These are phyloP conservation scores for Paracorniculantispora psalliotae DNA, from an alignment of 2,329 filamentous ascomycete species.

Conservation along the genomic window DNA sequence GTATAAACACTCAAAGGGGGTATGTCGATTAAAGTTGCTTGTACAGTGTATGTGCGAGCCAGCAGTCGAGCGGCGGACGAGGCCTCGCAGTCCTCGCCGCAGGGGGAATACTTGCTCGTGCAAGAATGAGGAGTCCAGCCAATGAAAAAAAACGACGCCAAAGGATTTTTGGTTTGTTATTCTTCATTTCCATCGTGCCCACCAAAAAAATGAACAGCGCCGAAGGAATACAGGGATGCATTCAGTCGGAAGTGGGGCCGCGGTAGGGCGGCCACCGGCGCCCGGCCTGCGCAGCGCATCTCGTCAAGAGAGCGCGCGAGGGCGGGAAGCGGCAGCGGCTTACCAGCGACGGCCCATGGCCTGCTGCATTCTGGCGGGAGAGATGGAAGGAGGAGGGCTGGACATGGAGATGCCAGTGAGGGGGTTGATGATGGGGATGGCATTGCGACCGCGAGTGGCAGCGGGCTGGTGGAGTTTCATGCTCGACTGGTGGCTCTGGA, in stretches of 20 bases:
- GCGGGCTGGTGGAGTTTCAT: slow-evolving; percentile 88
- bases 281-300: slow-evolving; percentile 24
- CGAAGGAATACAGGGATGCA: not conserved
- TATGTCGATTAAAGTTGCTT: slow-evolving; percentile 47
- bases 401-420: slow-evolving; percentile 82
- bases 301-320: slow-evolving; percentile 29
- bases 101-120: not conserved
- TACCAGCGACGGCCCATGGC: slow-evolving; percentile 52
- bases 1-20: slow-evolving; percentile 23
- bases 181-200: slow-evolving; percentile 28
- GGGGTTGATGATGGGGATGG: slow-evolving; percentile 97
- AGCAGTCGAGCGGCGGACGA: slow-evolving; percentile 4
- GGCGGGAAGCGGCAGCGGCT: slow-evolving; percentile 17
- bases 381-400: slow-evolving; percentile 74
- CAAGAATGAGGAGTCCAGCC: slow-evolving; percentile 31
- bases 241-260: slow-evolving; percentile 14
- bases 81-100: slow-evolving; percentile 7
- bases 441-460: slow-evolving; percentile 84
- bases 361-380: slow-evolving; percentile 57
- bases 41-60: slow-evolving; percentile 30
- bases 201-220: slow-evolving; percentile 45
- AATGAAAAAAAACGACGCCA: slow-evolving; percentile 36
- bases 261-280: slow-evolving; percentile 25
- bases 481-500: slow-evolving; percentile 59
- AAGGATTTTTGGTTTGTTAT: not conserved